phyloP scores from a whole-genome alignment of 306 rosid genomes.

The Vigna trinervia region DNA sequence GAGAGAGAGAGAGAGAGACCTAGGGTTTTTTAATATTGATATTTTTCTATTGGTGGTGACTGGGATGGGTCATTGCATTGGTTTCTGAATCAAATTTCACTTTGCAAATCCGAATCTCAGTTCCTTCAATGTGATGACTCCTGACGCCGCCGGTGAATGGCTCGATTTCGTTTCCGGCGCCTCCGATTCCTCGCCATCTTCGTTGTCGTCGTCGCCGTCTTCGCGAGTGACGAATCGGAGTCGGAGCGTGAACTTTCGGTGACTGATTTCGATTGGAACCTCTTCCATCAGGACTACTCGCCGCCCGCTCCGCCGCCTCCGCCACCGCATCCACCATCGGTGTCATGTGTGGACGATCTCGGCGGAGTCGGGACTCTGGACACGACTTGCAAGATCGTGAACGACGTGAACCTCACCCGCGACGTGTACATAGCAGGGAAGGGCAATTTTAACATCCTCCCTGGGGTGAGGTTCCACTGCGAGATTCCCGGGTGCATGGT shows the following conservation, averaged over 20 bases:
- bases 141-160: conserved; percentile 70
- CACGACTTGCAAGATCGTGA: conserved; percentile 81
- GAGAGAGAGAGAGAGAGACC: background rate
- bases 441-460: conserved; percentile 92
- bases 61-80: conserved; percentile 47
- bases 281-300: conserved; percentile 91
- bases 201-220: conserved; percentile 41
- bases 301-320: conserved; percentile 99
- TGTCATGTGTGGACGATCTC: conserved; percentile 86
- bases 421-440: conserved; percentile 95
- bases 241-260: conserved; percentile 54
- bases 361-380: conserved; percentile 89
- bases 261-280: conserved; percentile 65
- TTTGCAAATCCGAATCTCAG: conserved; percentile 42
- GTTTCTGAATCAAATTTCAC: conserved; percentile 47
- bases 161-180: conserved; percentile 71
- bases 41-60: conserved; percentile 34
- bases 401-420: conserved; percentile 83
- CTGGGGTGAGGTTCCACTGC: conserved; percentile 88
- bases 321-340: conserved; percentile 95
- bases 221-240: conserved; percentile 46
- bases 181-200: conserved; percentile 48
- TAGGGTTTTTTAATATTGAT: conserved; percentile 37
- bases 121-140: conserved; percentile 69
- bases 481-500: conserved; percentile 73